Percentiles rank a stretch among this genome's conserved stretches.
These are phyloP conservation scores for Tylopilus rubrobrunneus DNA, from an alignment of 768 basidiomycete genomes.

Conservation along the genomic window DNA sequence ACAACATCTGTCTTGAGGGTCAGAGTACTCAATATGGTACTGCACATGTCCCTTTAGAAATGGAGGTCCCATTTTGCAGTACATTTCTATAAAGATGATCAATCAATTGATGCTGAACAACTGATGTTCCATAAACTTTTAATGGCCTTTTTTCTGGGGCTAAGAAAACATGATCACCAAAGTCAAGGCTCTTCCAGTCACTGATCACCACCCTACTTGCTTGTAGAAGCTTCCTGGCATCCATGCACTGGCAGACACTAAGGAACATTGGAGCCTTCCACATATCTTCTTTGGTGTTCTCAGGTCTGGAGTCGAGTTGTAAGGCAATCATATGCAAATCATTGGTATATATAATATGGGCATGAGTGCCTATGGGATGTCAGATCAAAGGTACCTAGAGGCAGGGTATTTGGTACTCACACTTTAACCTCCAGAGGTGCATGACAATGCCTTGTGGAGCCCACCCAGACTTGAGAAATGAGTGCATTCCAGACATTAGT, in stretches of 20 bases:
- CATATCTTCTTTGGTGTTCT: conserved; percentile 11
- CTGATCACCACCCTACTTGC: conserved; percentile 9
- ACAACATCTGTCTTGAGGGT: not conserved
- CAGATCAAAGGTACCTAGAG: not conserved
- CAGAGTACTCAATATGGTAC: not conserved
- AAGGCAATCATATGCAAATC: conserved; percentile 14
- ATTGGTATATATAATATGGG: conserved; percentile 51
- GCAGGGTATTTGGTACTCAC: conserved; percentile 34
- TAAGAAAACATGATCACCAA: conserved; percentile 2
- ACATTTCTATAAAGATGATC: conserved; percentile 6
- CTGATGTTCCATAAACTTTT: conserved; percentile 1
- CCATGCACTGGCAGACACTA: not conserved
- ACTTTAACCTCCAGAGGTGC: conserved; percentile 67
- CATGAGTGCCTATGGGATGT: conserved; percentile 56
- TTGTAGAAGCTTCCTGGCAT: not conserved
- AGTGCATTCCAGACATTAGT: conserved; percentile 95
- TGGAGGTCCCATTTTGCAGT: conserved; percentile 9
- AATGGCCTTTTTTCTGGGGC: conserved; percentile 7
- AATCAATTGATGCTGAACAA: not conserved
- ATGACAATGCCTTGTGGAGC: conserved; percentile 87
- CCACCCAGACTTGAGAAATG: conserved; percentile 90
- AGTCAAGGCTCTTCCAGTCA: conserved; percentile 11
- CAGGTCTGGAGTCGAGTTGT: conserved; percentile 7
- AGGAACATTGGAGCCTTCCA: conserved; percentile 7
- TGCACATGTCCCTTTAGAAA: conserved; percentile 7